Base-by-base conservation (phyloP, 2,329 filamentous ascomycete species). In the Eutypa lata region DNA sequence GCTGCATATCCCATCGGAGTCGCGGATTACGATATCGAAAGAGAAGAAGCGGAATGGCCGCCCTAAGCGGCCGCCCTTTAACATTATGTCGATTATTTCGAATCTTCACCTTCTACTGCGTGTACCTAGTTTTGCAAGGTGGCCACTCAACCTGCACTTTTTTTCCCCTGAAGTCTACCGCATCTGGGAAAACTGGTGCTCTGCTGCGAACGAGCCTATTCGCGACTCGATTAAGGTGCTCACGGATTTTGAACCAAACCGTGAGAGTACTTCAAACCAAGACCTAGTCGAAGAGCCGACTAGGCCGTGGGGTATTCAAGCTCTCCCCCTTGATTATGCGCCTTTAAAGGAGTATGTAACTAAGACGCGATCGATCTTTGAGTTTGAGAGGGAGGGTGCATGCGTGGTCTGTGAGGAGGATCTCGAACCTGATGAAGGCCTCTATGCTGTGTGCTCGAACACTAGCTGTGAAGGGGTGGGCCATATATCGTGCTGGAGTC, bases 111-210 rank as follows among this genome's bases (percentile, higher is more conserved):
- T 94, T 2, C 77, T 99, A 1, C 78, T 96, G 1, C 81, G 88
- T 1, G 89, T 91, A 2, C 80, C 83, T 2, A 94, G 90, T 68
- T 97, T 97, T 67, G 75, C 77, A 16, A 77, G 85, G 45, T 96
- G 91, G 93, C 93, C 93, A 19, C 75, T 99, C 50, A 82, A 82
- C 50, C 67, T 97, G 46, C 86, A 89, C 22, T 93, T 97, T 70
- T 93, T 96, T 60, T 77, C 78, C 2, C 72, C 76, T 3, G 89
- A 93, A 54, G 86, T 90, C 0, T 80, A 88, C 61, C 72, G 73
- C 19, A 77, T 80, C 1, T 97, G 93, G 93, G 67, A 77, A 18
- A 76, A 70, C 47, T 86, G 81, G 76, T 78, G 77, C 44, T 70
- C 75, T 3, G 69, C 76, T 2, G 75, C 79, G 2, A 68, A 76